Percentiles rank a stretch among this genome's conserved stretches.
phyloP scores from a whole-genome alignment of 768 basidiomycete species.

The Hypholoma fasciculare region DNA sequence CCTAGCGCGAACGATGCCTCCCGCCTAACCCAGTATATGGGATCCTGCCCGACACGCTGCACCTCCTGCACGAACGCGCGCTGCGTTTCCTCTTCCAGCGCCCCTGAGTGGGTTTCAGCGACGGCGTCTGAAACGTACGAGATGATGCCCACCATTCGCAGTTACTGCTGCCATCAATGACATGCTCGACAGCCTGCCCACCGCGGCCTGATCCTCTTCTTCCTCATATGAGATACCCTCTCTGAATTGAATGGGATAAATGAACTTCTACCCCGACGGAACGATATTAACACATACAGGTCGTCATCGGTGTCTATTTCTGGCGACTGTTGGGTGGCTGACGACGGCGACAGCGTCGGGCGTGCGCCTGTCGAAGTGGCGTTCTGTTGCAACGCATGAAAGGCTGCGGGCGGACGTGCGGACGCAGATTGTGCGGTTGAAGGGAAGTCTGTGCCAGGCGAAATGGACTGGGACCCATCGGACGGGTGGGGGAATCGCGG shows the following conservation, averaged over 20 bases:
- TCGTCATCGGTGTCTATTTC: neutral
- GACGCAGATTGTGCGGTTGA: slow-evolving; percentile 1
- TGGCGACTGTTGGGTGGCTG: neutral
- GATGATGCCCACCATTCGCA: slow-evolving; percentile 60
- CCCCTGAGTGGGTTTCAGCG: slow-evolving; percentile 36
- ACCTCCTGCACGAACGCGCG: slow-evolving; percentile 74
- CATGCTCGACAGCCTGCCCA: slow-evolving; percentile 90
- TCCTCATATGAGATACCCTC: slow-evolving; percentile 26
- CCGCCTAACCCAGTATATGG: slow-evolving; percentile 76
- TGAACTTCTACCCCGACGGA: neutral
- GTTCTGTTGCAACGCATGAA: neutral
- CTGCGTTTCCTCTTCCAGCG: slow-evolving; percentile 55
- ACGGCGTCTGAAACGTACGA: neutral
- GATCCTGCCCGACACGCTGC: slow-evolving; percentile 62
- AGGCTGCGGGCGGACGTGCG: neutral
- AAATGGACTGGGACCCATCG: neutral
- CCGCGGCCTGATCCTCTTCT: slow-evolving; percentile 69
- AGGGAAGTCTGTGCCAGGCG: slow-evolving; percentile 16
- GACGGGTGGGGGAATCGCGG: neutral
- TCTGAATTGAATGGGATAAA: slow-evolving; percentile 9
- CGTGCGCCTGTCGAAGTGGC: neutral
- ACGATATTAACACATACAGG: neutral
- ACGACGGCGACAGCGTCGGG: neutral
- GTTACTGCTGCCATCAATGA: slow-evolving; percentile 88
- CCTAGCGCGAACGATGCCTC: slow-evolving; percentile 90